phyloP scores from a whole-genome alignment of 2,329 filamentous ascomycete genomes.

The Tolypocladium sp. region DNA sequence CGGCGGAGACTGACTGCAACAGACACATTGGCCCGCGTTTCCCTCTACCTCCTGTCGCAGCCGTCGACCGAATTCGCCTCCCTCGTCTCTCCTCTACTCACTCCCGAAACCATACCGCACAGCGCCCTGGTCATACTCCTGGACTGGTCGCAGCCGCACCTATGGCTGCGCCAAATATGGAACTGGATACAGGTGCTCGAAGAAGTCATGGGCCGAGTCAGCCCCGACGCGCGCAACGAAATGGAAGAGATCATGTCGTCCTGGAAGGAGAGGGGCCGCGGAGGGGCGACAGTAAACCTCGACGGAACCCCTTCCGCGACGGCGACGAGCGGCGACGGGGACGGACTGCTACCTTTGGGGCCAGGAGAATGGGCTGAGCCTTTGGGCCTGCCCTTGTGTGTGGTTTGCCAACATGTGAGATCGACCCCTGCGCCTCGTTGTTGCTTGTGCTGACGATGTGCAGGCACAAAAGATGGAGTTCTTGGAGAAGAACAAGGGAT shows the following conservation, averaged over 20 bases:
- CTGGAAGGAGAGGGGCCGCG: constrained; percentile 69
- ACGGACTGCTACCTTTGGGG: constrained; percentile 67
- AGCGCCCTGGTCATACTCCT: constrained; percentile 86
- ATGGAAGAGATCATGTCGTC: constrained; percentile 79
- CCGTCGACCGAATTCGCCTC: constrained; percentile 75
- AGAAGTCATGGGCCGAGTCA: constrained; percentile 64
- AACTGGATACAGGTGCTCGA: constrained; percentile 83
- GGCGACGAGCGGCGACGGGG: constrained; percentile 44
- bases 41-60: constrained; percentile 79
- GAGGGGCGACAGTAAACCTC: constrained; percentile 50
- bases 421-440: constrained; percentile 5
- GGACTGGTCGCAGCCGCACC: constrained; percentile 90
- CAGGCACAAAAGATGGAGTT: constrained; percentile 83
- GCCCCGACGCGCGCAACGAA: constrained; percentile 66
- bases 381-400: constrained; percentile 75
- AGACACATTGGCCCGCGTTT: constrained; percentile 87
- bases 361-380: constrained; percentile 92
- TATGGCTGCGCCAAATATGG: constrained; percentile 80
- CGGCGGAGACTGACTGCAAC: constrained; percentile 11
- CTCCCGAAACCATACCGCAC: constrained; percentile 72
- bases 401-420: constrained; percentile 90
- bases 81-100: constrained; percentile 76
- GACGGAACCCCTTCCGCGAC: constrained; percentile 53
- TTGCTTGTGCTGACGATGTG: constrained; percentile 9
- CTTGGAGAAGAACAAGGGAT: constrained; percentile 79